Conservation (phyloP, 192 early-diverging fungal species). For the Backusella tuberculispora region DNA sequence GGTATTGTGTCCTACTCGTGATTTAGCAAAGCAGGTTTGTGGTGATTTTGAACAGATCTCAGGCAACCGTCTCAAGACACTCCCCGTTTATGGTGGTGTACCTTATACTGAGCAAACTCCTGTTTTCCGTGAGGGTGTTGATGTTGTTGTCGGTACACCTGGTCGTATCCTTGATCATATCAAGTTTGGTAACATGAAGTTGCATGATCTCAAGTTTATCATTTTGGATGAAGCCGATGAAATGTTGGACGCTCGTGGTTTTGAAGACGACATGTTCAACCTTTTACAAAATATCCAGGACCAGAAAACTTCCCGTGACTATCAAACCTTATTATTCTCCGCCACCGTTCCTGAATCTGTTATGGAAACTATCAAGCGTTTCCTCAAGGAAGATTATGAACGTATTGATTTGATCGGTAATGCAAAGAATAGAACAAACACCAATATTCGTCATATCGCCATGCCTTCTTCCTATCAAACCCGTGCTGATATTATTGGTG, state of each 20-base stretch:
- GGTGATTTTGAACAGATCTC: conserved; percentile 75
- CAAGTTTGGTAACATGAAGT: conserved; percentile 76
- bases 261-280: conserved; percentile 82
- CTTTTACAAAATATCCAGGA: conserved; percentile 72
- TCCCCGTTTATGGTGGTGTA: conserved; percentile 89
- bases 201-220: conserved; percentile 63
- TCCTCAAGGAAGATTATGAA: conserved; percentile 61
- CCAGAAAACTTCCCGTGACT: conserved; percentile 67
- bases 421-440: conserved; percentile 87
- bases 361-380: conserved; percentile 64
- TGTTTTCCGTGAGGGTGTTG: conserved; percentile 72
- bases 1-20: conserved; percentile 79
- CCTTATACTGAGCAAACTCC: conserved; percentile 86
- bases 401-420: conserved; percentile 85
- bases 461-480: conserved; percentile 89
- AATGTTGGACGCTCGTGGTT: conserved; percentile 83
- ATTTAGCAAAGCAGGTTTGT: conserved; percentile 88
- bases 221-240: conserved; percentile 86
- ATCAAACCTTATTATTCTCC: conserved; percentile 84
- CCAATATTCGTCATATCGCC: conserved; percentile 84
- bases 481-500: conserved; percentile 89
- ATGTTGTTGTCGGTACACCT: conserved; percentile 82
- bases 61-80: conserved; percentile 57
- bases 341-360: conserved; percentile 87
- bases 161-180: conserved; percentile 85